These are phyloP conservation scores for Wickerhamomyces sydowiorum DNA, from an alignment of 805 yeast genomes.

Conservation along the genomic window DNA sequence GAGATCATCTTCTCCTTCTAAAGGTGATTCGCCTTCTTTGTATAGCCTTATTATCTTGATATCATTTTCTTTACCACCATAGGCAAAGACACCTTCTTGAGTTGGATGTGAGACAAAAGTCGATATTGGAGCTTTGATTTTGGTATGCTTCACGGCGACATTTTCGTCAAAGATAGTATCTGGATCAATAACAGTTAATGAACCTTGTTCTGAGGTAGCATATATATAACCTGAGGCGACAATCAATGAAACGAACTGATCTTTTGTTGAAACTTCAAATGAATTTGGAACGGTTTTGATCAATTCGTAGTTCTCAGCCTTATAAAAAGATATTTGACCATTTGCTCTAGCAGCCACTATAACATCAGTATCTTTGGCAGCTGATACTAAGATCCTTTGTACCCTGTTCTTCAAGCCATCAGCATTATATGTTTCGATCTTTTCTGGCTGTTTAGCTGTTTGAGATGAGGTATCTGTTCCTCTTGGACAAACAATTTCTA, in stretches of 20 bases:
- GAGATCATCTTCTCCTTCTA: conserved; percentile 18
- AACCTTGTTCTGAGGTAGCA: conserved; percentile 31
- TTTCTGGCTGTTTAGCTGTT: conserved; percentile 57
- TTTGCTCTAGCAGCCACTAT: conserved; percentile 41
- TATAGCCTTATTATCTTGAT: conserved; percentile 42
- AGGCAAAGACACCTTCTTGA: conserved; percentile 53
- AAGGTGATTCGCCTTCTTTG: conserved; percentile 20
- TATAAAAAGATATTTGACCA: conserved; percentile 36
- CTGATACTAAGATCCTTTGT: conserved; percentile 31
- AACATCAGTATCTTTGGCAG: conserved; percentile 25
- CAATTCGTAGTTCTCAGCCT: conserved; percentile 23
- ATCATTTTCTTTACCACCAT: conserved; percentile 85
- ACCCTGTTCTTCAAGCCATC: conserved; percentile 35
- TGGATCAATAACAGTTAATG: conserved; percentile 23
- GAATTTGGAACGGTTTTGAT: conserved; percentile 12
- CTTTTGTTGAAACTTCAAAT: conserved; percentile 18
- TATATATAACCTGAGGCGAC: conserved; percentile 22
- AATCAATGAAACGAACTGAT: conserved; percentile 33
- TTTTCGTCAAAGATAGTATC: conserved; percentile 10
- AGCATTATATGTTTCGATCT: conserved; percentile 38
- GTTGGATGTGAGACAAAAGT: conserved; percentile 43
- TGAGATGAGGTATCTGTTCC: conserved; percentile 81
- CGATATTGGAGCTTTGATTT: conserved; percentile 42
- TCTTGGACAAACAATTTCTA: conserved; percentile 50
- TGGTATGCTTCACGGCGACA: conserved; percentile 12